Base-by-base conservation (phyloP, 2,329 filamentous ascomycete species). In the Aspergillus tubingensis region DNA sequence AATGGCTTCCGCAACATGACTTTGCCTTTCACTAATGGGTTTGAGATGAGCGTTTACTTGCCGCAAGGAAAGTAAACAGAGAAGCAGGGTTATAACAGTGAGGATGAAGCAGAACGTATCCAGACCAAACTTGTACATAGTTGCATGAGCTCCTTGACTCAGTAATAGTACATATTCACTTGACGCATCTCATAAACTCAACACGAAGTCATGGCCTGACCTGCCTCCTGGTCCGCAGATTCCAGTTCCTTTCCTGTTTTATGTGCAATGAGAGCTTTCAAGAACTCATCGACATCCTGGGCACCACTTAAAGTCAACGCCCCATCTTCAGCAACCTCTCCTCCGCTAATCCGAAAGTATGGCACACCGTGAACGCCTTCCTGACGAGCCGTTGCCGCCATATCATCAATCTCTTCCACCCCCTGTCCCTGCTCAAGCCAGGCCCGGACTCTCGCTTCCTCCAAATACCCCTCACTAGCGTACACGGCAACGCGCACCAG, bases 1-100 rank as follows among this genome's bases (percentile, higher is more conserved):
- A 85, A 79, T 64, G 80, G 80, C 0, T 88, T 86, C 64, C 79
- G 73, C 55, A 81, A 73, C 30, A 71, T 81, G 57, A 83, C 81
- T 1, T 64, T 83, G 3, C 83, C 83, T 0, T 85, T 79, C 63
- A 73, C 69, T 0, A 79, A 79, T 30, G 82, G 83, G 0, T 71
- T 85, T 39, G 79, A 81, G 62, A 75, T 83, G 72, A 74, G 66
- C 47, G 74, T 80, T 1, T 80, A 79, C 21, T 10, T 53, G 13
- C 66, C 66, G 71, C 39, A 19, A 1, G 32, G 32, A 5, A 15
- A 36, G 32, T 36, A 2, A 32, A 11, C 8, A 32, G 0, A 27
- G 7, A 27, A 27, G 25, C 25, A 27, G 25, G 25, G 25, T 27
- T 3, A 8, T 0, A 32, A 32, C 30, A 36, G 11, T 2, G 32